Conservation (phyloP, 441 rosid species). For the Populus hybrid region DNA sequence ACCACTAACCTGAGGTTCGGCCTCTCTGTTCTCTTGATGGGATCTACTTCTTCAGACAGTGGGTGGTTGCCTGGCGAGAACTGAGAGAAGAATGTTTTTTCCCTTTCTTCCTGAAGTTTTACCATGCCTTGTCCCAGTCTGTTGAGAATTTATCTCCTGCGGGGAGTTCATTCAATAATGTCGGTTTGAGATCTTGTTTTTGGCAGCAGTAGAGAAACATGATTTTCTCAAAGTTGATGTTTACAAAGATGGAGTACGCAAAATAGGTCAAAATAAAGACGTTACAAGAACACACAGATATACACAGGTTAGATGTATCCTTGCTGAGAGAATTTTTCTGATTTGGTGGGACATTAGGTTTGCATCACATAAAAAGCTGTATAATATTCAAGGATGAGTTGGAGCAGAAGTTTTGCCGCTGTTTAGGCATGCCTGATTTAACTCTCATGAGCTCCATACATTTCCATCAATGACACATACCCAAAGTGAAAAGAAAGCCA, state of each 20-base stretch:
- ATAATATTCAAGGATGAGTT: not conserved
- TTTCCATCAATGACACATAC: not conserved
- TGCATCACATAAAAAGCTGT: not conserved
- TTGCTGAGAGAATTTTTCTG: not conserved
- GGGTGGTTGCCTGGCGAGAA: conserved; percentile 72
- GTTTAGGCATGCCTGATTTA: not conserved
- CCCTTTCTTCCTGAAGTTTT: conserved; percentile 73
- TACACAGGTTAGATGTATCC: not conserved
- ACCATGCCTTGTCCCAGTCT: conserved; percentile 96
- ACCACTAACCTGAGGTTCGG: conserved; percentile 75
- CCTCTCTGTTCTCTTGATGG: conserved; percentile 82
- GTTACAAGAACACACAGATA: not conserved
- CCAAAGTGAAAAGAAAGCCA: not conserved
- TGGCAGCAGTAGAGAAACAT: not conserved
- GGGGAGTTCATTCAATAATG: conserved; percentile 10
- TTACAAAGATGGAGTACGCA: not conserved
- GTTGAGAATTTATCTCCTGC: conserved; percentile 58
- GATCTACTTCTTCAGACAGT: conserved; percentile 84
- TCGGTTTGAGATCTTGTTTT: not conserved
- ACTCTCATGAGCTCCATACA: not conserved
- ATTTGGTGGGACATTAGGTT: not conserved
- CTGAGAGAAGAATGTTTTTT: conserved; percentile 56
- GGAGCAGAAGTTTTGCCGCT: not conserved
- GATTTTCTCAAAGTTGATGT: not conserved
- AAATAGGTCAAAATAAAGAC: not conserved